Conservation (phyloP, 306 rosid genomes). For the Vigna trinervia region DNA sequence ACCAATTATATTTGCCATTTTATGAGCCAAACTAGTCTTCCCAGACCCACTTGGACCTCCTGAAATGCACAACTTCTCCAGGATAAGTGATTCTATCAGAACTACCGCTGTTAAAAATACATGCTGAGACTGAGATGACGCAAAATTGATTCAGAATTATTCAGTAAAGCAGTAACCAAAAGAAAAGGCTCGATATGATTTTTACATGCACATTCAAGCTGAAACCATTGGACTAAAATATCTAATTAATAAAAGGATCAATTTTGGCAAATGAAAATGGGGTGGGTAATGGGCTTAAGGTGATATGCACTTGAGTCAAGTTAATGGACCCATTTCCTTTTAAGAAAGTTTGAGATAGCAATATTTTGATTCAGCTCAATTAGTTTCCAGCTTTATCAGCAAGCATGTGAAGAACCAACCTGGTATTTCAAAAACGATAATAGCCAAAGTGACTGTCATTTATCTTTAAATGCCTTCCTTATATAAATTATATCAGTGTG, state of each 20-base stretch:
- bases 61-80: constrained; percentile 53
- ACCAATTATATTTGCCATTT: constrained; percentile 98
- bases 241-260: not conserved
- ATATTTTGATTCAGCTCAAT: constrained; percentile 5
- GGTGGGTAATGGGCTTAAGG: not conserved
- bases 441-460: constrained; percentile 34
- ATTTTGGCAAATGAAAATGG: not conserved
- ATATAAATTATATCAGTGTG: not conserved
- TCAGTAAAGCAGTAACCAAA: constrained; percentile 32
- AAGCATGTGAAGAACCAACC: constrained; percentile 14
- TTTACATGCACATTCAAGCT: not conserved
- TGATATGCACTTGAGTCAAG: not conserved
- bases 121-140: constrained; percentile 19
- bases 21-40: constrained; percentile 99
- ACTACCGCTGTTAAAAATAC: constrained; percentile 13
- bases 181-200: not conserved
- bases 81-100: constrained; percentile 40
- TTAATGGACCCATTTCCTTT: not conserved
- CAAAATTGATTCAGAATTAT: constrained; percentile 35
- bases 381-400: constrained; percentile 23
- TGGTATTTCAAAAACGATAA: not conserved
- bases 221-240: not conserved
- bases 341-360: not conserved
- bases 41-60: constrained; percentile 99
- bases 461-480: constrained; percentile 31